phyloP scores from a whole-genome alignment of 371 early-diverging fungal genomes.

The Mortierella sp. region DNA sequence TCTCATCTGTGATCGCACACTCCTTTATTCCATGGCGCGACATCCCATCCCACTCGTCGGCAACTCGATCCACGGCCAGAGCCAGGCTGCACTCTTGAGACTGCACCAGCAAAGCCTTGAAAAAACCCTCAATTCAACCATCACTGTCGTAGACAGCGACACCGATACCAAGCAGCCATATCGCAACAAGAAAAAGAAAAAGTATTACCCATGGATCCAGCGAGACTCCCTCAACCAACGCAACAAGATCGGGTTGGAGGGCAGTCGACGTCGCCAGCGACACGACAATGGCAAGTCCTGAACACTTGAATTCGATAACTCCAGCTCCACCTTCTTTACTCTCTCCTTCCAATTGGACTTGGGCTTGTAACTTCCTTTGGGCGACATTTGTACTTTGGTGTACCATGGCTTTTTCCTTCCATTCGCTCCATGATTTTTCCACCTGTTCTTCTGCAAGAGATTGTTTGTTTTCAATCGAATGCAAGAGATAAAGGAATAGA shows the following conservation, averaged over 20 bases:
- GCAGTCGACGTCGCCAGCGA: conserved; percentile 48
- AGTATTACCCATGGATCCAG: conserved; percentile 52
- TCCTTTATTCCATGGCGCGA: conserved; percentile 36
- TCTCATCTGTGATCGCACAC: not conserved
- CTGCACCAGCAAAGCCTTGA: conserved; percentile 48
- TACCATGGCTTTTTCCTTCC: too few species aligned
- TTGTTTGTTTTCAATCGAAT: not conserved
- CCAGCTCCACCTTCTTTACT: not conserved
- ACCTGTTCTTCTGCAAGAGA: too few species aligned
- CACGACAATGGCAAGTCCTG: conserved; percentile 55
- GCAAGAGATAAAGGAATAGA: not conserved
- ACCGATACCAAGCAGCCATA: conserved; percentile 3
- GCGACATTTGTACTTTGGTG: too few species aligned
- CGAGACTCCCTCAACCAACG: conserved; percentile 44
- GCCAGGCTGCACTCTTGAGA: conserved; percentile 24
- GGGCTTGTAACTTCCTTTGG: not conserved
- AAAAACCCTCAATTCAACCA: conserved; percentile 32
- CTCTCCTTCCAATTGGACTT: not conserved
- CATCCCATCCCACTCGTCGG: conserved; percentile 33
- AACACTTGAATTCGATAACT: not conserved
- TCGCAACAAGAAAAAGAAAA: conserved; percentile 49
- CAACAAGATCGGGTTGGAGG: conserved; percentile 44
- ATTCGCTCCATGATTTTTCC: too few species aligned
- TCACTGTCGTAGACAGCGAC: conserved; percentile 37
- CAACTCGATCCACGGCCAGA: conserved; percentile 48